These are phyloP conservation scores for Ogataea siamensis DNA, from an alignment of 805 yeast species.

Conservation along the genomic window DNA sequence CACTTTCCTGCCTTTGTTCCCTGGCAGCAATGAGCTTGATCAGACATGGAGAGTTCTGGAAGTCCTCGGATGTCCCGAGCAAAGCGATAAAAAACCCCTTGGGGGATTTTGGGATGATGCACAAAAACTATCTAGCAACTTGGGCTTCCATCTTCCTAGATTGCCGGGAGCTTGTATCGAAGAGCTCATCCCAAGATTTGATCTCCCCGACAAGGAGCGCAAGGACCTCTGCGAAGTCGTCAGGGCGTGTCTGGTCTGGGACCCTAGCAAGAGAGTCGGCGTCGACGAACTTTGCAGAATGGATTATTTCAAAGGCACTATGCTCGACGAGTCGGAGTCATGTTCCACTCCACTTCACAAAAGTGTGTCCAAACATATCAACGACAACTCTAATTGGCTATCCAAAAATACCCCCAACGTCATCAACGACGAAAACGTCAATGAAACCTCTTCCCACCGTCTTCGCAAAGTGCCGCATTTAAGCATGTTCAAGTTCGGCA, in stretches of 20 bases:
- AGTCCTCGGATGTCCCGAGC: constrained; percentile 70
- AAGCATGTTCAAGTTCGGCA: constrained; percentile 14
- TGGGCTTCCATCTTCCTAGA: constrained; percentile 59
- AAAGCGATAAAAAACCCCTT: constrained; percentile 37
- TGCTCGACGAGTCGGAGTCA: constrained; percentile 19
- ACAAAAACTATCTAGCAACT: constrained; percentile 43
- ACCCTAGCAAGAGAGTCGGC: constrained; percentile 63
- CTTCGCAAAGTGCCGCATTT: constrained; percentile 23
- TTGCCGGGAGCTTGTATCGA: constrained; percentile 49
- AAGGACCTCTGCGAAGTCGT: constrained; percentile 43
- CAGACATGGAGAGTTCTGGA: constrained; percentile 69
- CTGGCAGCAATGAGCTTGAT: constrained; percentile 77
- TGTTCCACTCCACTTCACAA: constrained; percentile 2
- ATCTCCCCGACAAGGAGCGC: constrained; percentile 35
- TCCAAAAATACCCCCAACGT: constrained; percentile 2
- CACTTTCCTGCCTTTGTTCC: constrained; percentile 74
- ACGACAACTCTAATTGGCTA: constrained; percentile 3
- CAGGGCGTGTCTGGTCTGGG: constrained; percentile 65
- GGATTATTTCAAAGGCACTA: constrained; percentile 54
- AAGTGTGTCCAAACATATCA: constrained; percentile 5
- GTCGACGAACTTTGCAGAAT: constrained; percentile 46
- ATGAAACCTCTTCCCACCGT: constrained; percentile 15
- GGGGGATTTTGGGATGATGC: constrained; percentile 82
- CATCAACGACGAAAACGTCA: constrained; percentile 21
- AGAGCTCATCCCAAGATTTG: constrained; percentile 45